phyloP scores from a whole-genome alignment of 2,329 filamentous ascomycete species.

The Leptographium lundbergii region DNA sequence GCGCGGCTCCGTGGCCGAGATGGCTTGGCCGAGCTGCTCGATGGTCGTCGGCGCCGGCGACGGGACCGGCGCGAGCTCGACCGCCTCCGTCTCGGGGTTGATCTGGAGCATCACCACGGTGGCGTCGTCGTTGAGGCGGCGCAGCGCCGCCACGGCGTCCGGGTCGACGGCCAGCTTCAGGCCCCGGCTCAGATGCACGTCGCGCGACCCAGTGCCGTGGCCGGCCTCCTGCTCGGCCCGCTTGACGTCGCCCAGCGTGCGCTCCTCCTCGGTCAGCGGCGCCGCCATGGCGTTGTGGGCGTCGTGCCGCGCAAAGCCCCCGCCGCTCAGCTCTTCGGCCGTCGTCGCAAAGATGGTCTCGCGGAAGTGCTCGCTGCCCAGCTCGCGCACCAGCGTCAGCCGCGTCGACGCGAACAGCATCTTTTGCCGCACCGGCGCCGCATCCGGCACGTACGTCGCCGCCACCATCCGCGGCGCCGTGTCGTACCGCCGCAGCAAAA shows the following conservation, averaged over 20 bases:
- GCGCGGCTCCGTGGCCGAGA: constrained; percentile 57
- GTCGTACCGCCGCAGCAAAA: constrained; percentile 59
- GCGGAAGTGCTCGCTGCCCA: constrained; percentile 67
- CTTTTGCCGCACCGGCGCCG: constrained; percentile 70
- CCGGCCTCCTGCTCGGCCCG: constrained; percentile 63
- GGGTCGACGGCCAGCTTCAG: constrained; percentile 46
- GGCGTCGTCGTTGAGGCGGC: constrained; percentile 41
- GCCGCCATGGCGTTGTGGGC: constrained; percentile 51
- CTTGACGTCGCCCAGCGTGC: constrained; percentile 57
- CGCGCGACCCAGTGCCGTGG: constrained; percentile 48
- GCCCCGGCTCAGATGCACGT: constrained; percentile 46
- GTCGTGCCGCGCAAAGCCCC: constrained; percentile 62
- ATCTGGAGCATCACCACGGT: constrained; percentile 58
- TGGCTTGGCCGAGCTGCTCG: constrained; percentile 41
- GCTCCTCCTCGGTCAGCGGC: constrained; percentile 69
- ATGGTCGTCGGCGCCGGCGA: constrained; percentile 37
- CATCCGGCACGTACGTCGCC: constrained; percentile 67
- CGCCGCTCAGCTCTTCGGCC: constrained; percentile 52
- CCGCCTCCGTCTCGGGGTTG: constrained; percentile 54
- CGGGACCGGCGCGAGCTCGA: constrained; percentile 49
- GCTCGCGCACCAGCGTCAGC: constrained; percentile 60
- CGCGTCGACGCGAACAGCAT: constrained; percentile 75
- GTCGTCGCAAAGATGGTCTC: constrained; percentile 64
- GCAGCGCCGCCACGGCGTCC: constrained; percentile 52
- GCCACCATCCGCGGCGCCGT: constrained; percentile 47